phyloP scores from a whole-genome alignment of 2,329 filamentous ascomycete genomes.

The Cladosporium sp. region DNA sequence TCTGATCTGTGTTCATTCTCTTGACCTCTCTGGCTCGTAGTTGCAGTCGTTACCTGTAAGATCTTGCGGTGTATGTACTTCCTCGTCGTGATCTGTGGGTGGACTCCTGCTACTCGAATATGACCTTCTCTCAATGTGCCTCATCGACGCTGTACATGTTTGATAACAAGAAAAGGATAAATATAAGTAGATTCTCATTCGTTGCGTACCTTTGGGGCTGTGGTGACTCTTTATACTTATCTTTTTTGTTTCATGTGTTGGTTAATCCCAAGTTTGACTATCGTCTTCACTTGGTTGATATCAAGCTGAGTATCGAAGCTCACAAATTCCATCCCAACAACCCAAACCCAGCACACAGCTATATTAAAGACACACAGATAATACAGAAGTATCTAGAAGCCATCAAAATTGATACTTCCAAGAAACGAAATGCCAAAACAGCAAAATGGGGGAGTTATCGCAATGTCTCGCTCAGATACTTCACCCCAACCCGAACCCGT shows the following conservation, averaged over 20 bases:
- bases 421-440: too few species aligned
- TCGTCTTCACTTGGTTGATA: background rate
- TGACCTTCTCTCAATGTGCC: background rate
- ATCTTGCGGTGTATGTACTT: background rate
- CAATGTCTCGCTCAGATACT: background rate
- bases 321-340: background rate
- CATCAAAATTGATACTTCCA: background rate
- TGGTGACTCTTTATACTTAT: background rate
- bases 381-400: background rate
- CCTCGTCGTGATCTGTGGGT: background rate
- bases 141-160: background rate
- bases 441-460: background rate
- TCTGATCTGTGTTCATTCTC: background rate
- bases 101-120: background rate
- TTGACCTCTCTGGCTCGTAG: background rate
- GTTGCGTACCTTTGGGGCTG: background rate
- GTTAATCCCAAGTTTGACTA: background rate
- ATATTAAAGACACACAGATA: background rate
- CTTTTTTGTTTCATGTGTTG: background rate
- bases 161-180: background rate
- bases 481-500: slow-evolving; percentile 11
- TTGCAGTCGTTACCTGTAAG: background rate
- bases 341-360: background rate
- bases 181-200: fast-evolving
- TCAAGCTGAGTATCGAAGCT: background rate